Conservation (phyloP, 108 stramenopile species). For the Nannochloropsis granulata region DNA sequence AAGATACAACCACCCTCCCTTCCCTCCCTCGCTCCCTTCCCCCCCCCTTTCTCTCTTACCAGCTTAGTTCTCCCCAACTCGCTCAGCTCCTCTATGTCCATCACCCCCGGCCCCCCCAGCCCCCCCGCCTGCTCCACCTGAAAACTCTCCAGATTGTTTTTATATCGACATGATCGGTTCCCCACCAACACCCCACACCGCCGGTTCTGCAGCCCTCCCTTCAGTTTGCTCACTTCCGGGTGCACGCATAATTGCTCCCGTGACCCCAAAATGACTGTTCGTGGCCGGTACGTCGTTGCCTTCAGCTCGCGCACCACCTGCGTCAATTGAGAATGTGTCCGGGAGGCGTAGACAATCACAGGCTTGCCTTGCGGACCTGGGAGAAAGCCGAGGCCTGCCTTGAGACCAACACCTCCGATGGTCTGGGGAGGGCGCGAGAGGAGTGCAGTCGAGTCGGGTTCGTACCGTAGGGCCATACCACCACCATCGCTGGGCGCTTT, state of each 20-base stretch:
- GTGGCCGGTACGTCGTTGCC: slow-evolving; percentile 76
- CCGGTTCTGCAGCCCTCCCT: slow-evolving; percentile 15
- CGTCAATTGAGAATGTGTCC: slow-evolving; percentile 88
- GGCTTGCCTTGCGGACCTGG: neutral
- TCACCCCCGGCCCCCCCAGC: slow-evolving; percentile 20
- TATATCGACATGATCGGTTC: slow-evolving; percentile 23
- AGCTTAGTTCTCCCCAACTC: slow-evolving; percentile 47
- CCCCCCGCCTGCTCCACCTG: neutral
- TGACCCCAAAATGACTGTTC: slow-evolving; percentile 74
- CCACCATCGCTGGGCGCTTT: neutral
- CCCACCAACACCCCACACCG: slow-evolving; percentile 12
- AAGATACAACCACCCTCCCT: too few species aligned
- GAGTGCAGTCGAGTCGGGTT: neutral
- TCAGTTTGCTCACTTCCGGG: slow-evolving; percentile 9
- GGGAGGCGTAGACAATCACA: slow-evolving; percentile 79
- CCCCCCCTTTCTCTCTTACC: neutral
- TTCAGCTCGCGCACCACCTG: slow-evolving; percentile 88
- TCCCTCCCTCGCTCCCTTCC: neutral
- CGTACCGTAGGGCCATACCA: neutral
- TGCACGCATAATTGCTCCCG: slow-evolving; percentile 67
- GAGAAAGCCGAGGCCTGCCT: slow-evolving; percentile 26
- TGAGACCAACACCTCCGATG: neutral
- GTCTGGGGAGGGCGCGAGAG: neutral
- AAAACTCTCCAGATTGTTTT: slow-evolving; percentile 58
- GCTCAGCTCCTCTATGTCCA: slow-evolving; percentile 92